Evolutionary conservation across 2,329 filamentous ascomycete species (phyloP), one percentile per base, ranked within the genome.

Genomic region (Fusarium sp.): DNA sequence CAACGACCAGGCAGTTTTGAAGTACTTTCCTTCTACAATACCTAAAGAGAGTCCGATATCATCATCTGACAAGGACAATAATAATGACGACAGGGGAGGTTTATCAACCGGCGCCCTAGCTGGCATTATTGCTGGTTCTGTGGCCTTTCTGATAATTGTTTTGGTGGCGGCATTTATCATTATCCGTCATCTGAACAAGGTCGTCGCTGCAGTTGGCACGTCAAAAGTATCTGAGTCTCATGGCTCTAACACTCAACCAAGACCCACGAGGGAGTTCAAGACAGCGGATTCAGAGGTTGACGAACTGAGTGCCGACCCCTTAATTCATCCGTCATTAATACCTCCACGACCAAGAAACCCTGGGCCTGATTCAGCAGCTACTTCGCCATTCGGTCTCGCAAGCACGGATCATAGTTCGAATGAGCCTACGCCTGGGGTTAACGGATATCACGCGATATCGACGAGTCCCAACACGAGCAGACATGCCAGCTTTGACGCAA

Each of bases 61-160:
- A 7, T 56, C 68, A 14, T 51, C 71, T 23, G 75, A 77, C 1
- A 64, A 70, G 12, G 67, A 67, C 19, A 69, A 72, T 19, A 68
- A 65, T 10, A 69, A 72, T 21, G 68, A 65, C 11, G 73, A 77
- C 44, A 69, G 76, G 31, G 69, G 76, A 23, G 77, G 80, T 14
- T 76, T 86, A 23, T 80, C 81, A 8, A 75, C 71, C 1, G 79
- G 76, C 2, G 79, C 83, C 26, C 77, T 89, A 4, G 86, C 83
- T 4, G 87, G 87, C 4, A 86, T 89, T 23, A 80, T 89, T 34
- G 84, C 81, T 4, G 86, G 85, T 2, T 83, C 83, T 14, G 77
- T 85, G 4, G 81, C 79, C 1, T 73, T 89, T 13, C 77, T 89
- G 4, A 58, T 86, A 2, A 77, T 84, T 26, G 79, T 88, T 13